phyloP scores from a whole-genome alignment of 2,329 filamentous ascomycete species.

The Xylariaceae sp. region DNA sequence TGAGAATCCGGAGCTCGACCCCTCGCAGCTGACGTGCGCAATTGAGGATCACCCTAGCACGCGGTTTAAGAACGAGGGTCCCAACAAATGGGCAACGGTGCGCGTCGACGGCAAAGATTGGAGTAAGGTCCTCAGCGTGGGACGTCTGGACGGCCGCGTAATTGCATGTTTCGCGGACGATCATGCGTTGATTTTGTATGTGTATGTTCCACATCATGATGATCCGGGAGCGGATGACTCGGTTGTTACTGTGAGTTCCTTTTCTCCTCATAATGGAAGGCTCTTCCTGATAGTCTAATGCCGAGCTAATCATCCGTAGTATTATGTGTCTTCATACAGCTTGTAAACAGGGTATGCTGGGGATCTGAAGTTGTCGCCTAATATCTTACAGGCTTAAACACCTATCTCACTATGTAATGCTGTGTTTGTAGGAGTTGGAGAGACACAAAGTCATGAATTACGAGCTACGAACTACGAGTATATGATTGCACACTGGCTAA shows the following conservation, averaged over 20 bases:
- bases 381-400: not conserved
- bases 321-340: constrained; percentile 43
- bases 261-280: not conserved
- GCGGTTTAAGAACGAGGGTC: constrained; percentile 75
- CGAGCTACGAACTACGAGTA: constrained; percentile 12
- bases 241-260: constrained; percentile 71
- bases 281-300: not conserved
- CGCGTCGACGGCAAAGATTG: constrained; percentile 93
- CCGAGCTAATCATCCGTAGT: constrained; percentile 32
- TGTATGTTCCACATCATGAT: constrained; percentile 77
- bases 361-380: not conserved
- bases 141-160: constrained; percentile 84
- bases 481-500: constrained; percentile 6
- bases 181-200: constrained; percentile 82
- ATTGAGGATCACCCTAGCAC: constrained; percentile 84
- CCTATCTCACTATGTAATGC: not conserved
- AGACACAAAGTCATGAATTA: constrained; percentile 6
- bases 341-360: constrained; percentile 18
- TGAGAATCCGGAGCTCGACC: constrained; percentile 86
- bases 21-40: constrained; percentile 72
- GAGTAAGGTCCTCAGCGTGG: constrained; percentile 92
- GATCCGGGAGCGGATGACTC: constrained; percentile 71
- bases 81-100: constrained; percentile 86
- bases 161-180: constrained; percentile 90
- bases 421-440: not conserved